phyloP scores from a whole-genome alignment of 192 early-diverging fungal species.

The Backusella morwellensis region DNA sequence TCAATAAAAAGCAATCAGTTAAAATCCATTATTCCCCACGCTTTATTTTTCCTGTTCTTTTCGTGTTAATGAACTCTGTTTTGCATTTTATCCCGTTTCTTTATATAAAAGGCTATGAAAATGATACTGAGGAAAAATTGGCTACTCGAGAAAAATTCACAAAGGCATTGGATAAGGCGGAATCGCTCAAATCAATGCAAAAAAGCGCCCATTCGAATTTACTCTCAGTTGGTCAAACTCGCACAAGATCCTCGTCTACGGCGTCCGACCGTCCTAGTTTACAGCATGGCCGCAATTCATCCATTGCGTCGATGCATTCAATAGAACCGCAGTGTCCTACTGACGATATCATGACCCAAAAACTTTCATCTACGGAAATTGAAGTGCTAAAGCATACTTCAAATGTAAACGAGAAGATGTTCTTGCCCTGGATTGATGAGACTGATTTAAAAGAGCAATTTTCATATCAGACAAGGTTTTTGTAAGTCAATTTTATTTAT shows the following conservation, averaged over 20 bases:
- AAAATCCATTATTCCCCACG: background rate
- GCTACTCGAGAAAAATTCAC: conserved; percentile 26
- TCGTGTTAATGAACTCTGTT: background rate
- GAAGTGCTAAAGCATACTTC: conserved; percentile 68
- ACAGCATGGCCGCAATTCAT: background rate
- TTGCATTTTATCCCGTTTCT: background rate
- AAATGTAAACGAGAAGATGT: conserved; percentile 66
- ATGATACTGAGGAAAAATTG: conserved; percentile 4
- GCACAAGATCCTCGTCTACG: conserved; percentile 2
- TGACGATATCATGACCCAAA: conserved; percentile 22
- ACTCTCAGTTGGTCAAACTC: background rate
- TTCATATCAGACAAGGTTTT: conserved; percentile 47
- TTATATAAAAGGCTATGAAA: background rate
- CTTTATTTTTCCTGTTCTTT: background rate
- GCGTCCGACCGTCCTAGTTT: background rate
- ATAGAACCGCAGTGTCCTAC: background rate
- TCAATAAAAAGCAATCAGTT: background rate
- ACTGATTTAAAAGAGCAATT: conserved; percentile 63
- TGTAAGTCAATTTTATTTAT: conserved; percentile 31
- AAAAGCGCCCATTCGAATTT: conserved; percentile 4
- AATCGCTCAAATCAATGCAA: conserved; percentile 45
- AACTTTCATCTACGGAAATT: conserved; percentile 47
- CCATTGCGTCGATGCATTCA: background rate
- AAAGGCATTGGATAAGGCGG: conserved; percentile 40
- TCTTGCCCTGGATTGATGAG: conserved; percentile 70